Percentiles rank a stretch among this genome's conserved stretches.
These are phyloP conservation scores for Balansia obtecta DNA, from an alignment of 2,329 filamentous ascomycete species.

Conservation along the genomic window DNA sequence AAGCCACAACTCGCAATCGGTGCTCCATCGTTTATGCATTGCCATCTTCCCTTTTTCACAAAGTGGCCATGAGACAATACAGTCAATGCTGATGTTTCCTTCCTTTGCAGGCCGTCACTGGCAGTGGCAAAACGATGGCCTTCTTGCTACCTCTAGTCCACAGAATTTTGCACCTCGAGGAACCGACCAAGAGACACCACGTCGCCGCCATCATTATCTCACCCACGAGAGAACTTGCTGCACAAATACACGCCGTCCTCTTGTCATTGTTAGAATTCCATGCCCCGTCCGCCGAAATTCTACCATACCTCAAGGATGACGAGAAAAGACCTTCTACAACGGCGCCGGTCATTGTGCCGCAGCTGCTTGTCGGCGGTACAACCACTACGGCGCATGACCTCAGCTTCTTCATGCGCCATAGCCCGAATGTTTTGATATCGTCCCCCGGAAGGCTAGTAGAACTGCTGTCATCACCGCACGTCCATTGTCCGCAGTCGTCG, in stretches of 20 bases:
- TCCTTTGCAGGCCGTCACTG: constrained; percentile 58
- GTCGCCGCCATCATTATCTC: constrained; percentile 85
- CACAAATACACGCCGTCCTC: constrained; percentile 78
- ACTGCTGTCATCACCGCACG: constrained; percentile 72
- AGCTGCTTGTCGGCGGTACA: constrained; percentile 76
- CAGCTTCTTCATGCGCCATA: constrained; percentile 68
- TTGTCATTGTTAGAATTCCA: constrained; percentile 72
- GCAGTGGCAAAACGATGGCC: constrained; percentile 79
- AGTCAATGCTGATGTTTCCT: background rate
- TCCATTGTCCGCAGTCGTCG: constrained; percentile 75
- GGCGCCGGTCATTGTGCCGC: constrained; percentile 56
- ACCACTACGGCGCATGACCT: constrained; percentile 75
- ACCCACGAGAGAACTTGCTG: constrained; percentile 79
- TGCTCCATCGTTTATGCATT: too few relatives aligned
- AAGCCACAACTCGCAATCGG: too few relatives aligned
- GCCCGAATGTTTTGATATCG: constrained; percentile 79
- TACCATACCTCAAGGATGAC: constrained; percentile 41
- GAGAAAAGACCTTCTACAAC: constrained; percentile 39
- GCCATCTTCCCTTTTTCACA: too few relatives aligned
- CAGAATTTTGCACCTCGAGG: constrained; percentile 65
- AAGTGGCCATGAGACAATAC: too few relatives aligned
- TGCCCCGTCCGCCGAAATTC: constrained; percentile 55
- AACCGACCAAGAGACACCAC: constrained; percentile 79
- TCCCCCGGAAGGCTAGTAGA: constrained; percentile 86
- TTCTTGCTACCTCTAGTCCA: constrained; percentile 79